phyloP scores from a whole-genome alignment of 23 red algal genomes.

The Rhodosorus marinus region DNA sequence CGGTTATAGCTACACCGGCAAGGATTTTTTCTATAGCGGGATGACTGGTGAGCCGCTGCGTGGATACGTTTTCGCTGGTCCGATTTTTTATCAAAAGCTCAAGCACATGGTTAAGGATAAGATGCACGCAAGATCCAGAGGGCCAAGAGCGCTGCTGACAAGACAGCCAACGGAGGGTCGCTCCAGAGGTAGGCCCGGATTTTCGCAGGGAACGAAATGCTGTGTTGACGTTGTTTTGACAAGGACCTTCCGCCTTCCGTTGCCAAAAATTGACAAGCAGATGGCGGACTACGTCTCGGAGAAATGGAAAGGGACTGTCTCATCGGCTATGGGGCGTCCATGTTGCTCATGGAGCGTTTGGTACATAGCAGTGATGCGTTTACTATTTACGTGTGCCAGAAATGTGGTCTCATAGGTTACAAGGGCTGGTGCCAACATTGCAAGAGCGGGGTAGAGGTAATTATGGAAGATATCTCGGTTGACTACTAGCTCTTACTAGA shows the following conservation, averaged over 20 bases:
- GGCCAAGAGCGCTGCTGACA: slow-evolving; percentile 47
- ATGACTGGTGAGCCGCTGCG: slow-evolving; percentile 75
- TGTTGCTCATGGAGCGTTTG: slow-evolving; percentile 81
- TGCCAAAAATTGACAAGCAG: too few species aligned
- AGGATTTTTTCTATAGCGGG: slow-evolving; percentile 84
- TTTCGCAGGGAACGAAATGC: not conserved
- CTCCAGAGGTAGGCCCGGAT: slow-evolving; percentile 13
- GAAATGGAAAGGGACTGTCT: slow-evolving; percentile 98
- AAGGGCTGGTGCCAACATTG: slow-evolving; percentile 76
- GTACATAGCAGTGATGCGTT: slow-evolving; percentile 71
- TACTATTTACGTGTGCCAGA: slow-evolving; percentile 59
- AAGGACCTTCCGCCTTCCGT: too few species aligned
- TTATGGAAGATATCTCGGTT: too few species aligned
- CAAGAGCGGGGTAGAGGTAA: too few species aligned
- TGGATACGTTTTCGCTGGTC: slow-evolving; percentile 71
- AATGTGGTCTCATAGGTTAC: slow-evolving; percentile 56
- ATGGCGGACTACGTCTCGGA: slow-evolving; percentile 80
- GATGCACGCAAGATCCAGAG: slow-evolving; percentile 51
- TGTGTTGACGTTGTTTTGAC: not conserved
- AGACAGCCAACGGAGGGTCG: slow-evolving; percentile 62
- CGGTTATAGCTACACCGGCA: slow-evolving; percentile 81
- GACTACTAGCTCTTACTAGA: too few species aligned
- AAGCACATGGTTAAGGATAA: slow-evolving; percentile 99
- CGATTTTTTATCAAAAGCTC: slow-evolving; percentile 91
- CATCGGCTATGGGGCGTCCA: slow-evolving; percentile 67